A percentile compares a stretch with the other conserved stretches of the same genome.
phyloP scores from a whole-genome alignment of 305 asterid genomes.

The Nicotiana rustica region DNA sequence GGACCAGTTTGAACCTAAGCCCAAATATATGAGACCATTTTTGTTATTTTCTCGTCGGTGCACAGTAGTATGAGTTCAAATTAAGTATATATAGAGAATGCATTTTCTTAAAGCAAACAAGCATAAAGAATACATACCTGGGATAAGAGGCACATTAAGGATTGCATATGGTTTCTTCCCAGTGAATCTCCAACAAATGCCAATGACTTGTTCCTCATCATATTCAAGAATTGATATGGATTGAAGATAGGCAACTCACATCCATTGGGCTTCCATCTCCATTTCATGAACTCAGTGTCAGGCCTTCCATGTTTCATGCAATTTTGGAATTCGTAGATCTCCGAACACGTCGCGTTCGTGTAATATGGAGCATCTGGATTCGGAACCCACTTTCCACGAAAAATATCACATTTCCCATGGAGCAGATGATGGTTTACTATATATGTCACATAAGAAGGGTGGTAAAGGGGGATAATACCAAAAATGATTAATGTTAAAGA shows the following conservation, averaged over 20 bases:
- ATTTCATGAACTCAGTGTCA: conserved; percentile 62
- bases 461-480: neutral
- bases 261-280: conserved; percentile 56
- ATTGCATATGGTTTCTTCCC: conserved; percentile 50
- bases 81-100: too few relatives aligned
- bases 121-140: conserved; percentile 30
- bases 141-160: conserved; percentile 50
- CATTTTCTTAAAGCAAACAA: too few relatives aligned
- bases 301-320: conserved; percentile 86
- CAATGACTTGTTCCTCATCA: conserved; percentile 44
- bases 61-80: too few relatives aligned
- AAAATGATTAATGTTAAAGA: neutral
- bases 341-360: conserved; percentile 70
- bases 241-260: conserved; percentile 47
- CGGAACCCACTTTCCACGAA: conserved; percentile 77
- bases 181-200: conserved; percentile 53
- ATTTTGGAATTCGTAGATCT: conserved; percentile 81
- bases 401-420: conserved; percentile 57
- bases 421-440: neutral
- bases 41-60: too few relatives aligned
- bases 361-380: conserved; percentile 66
- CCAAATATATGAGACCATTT: too few relatives aligned
- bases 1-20: too few relatives aligned
- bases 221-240: conserved; percentile 41
- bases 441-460: neutral